phyloP scores from a whole-genome alignment of 768 basidiomycete species.

The Boletus rubescentipes region DNA sequence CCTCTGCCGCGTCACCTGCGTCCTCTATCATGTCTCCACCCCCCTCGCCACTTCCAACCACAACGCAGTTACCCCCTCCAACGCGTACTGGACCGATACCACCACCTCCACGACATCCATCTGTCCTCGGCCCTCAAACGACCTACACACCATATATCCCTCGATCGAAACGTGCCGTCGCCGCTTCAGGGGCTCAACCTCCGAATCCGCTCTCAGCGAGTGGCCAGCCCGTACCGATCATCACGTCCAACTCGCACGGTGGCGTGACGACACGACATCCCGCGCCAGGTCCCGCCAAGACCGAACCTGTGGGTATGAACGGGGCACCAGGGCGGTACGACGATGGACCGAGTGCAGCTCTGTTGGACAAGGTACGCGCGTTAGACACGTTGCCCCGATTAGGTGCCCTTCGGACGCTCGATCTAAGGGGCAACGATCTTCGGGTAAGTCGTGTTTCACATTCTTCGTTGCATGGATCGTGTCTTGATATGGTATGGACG shows the following conservation, averaged over 20 bases:
- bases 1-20: conserved; percentile 9
- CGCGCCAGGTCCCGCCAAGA: not conserved
- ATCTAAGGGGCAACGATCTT: conserved; percentile 91
- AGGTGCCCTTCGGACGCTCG: conserved; percentile 84
- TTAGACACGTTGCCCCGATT: conserved; percentile 83
- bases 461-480: not conserved
- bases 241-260: conserved; percentile 61
- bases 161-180: conserved; percentile 47
- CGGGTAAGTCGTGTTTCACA: conserved; percentile 52
- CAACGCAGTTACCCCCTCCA: conserved; percentile 18
- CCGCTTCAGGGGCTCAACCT: conserved; percentile 14
- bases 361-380: conserved; percentile 88
- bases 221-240: conserved; percentile 60
- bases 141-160: conserved; percentile 87
- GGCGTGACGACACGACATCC: conserved; percentile 50
- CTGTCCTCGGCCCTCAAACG: conserved; percentile 52
- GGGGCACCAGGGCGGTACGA: conserved; percentile 19
- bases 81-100: conserved; percentile 40
- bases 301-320: not conserved
- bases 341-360: conserved; percentile 65
- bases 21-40: conserved; percentile 30
- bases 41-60: conserved; percentile 33
- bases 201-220: conserved; percentile 40
- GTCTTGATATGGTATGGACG: not conserved
- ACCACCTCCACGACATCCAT: conserved; percentile 52